A percentile compares a stretch with the other conserved stretches of the same genome.
phyloP scores from a whole-genome alignment of 2,329 filamentous ascomycete species.

The Cytospora piceae region DNA sequence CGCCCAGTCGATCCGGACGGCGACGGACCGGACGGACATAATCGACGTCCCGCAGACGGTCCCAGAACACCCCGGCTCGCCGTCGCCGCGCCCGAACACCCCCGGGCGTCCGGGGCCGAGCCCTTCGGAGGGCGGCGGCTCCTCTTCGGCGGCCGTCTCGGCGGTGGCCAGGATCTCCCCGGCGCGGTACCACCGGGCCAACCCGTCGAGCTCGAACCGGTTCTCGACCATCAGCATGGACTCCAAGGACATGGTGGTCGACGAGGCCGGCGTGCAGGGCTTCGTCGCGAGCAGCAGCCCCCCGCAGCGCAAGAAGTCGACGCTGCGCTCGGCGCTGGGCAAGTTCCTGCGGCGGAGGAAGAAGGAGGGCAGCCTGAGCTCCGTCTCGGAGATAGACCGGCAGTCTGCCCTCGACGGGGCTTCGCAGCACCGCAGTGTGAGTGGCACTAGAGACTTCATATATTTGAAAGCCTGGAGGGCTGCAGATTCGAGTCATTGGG shows the following conservation, averaged over 20 bases:
- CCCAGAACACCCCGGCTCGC: slow-evolving; percentile 33
- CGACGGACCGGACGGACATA: slow-evolving; percentile 30
- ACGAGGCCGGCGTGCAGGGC: slow-evolving; percentile 17
- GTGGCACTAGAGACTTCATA: slow-evolving; percentile 33
- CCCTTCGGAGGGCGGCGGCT: slow-evolving; percentile 26
- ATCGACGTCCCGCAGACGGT: slow-evolving; percentile 31
- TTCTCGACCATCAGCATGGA: slow-evolving; percentile 54
- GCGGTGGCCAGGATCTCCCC: slow-evolving; percentile 26
- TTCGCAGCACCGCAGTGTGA: slow-evolving; percentile 55
- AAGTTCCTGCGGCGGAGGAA: slow-evolving; percentile 63
- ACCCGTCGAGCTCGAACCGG: slow-evolving; percentile 47
- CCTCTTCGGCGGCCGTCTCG: slow-evolving; percentile 19
- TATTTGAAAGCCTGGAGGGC: neutral
- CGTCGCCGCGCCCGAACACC: slow-evolving; percentile 33
- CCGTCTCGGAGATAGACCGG: slow-evolving; percentile 36
- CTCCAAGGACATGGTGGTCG: slow-evolving; percentile 40
- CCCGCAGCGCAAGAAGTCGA: slow-evolving; percentile 61
- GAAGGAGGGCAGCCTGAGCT: slow-evolving; percentile 46
- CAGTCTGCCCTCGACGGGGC: slow-evolving; percentile 36
- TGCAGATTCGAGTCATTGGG: neutral
- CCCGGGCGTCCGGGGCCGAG: slow-evolving; percentile 30
- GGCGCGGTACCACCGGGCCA: slow-evolving; percentile 41
- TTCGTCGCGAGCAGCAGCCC: slow-evolving; percentile 24
- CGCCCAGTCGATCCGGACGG: slow-evolving; percentile 9
- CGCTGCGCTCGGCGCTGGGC: slow-evolving; percentile 58